These are phyloP conservation scores for Nothophytophthora sp. DNA, from an alignment of 352 stramenopile species.

Conservation along the genomic window DNA sequence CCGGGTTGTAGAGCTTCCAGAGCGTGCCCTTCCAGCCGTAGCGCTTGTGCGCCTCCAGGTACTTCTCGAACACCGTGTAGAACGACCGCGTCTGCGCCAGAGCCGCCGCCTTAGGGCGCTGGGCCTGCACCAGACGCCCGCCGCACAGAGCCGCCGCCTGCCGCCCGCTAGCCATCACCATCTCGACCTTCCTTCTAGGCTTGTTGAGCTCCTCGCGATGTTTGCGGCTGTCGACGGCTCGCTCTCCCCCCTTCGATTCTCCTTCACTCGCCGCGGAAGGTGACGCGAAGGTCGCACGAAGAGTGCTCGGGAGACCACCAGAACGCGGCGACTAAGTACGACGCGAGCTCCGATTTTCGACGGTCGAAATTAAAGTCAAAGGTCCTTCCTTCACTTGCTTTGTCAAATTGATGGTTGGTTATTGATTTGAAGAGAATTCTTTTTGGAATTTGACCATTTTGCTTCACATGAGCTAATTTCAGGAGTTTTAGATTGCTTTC, in stretches of 20 bases:
- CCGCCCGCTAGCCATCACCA: slow-evolving; percentile 23
- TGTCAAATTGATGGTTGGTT: too few relatives aligned
- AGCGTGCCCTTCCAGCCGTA: slow-evolving; percentile 81
- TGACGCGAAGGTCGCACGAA: slow-evolving; percentile 8
- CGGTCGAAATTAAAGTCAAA: too few relatives aligned
- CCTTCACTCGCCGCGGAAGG: background rate
- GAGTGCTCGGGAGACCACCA: background rate
- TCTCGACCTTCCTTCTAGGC: background rate
- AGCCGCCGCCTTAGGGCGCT: background rate
- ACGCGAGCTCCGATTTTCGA: too few relatives aligned
- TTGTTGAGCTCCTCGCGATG: background rate
- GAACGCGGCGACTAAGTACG: too few relatives aligned
- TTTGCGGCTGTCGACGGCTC: background rate
- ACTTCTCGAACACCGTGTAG: slow-evolving; percentile 84
- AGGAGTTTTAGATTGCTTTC: too few relatives aligned
- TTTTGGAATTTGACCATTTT: too few relatives aligned
- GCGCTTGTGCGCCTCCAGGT: slow-evolving; percentile 77
- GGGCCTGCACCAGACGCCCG: slow-evolving; percentile 30
- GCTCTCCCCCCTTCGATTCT: background rate
- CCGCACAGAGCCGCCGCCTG: slow-evolving; percentile 33
- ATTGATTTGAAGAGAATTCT: too few relatives aligned
- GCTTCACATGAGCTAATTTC: too few relatives aligned
- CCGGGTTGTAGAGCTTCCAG: slow-evolving; percentile 90
- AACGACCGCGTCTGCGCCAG: slow-evolving; percentile 62
- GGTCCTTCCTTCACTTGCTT: too few relatives aligned